Evolutionary conservation across 148 eudicot species (phyloP).

Genomic region (Fallopia convolvulus): DNA sequence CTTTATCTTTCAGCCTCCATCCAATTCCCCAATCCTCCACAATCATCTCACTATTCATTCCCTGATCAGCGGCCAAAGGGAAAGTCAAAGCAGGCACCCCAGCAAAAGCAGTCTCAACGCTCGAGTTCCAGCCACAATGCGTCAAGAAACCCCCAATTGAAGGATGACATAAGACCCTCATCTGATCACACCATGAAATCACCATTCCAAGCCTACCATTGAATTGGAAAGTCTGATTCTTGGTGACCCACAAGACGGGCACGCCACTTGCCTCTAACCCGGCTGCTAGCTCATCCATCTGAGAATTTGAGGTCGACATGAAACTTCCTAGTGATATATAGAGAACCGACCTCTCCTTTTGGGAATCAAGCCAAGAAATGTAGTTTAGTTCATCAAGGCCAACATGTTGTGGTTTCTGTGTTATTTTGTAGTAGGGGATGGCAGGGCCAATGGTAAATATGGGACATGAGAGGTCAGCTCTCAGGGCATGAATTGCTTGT

Average conservation of each 20-base stretch:
- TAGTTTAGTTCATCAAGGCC: background rate
- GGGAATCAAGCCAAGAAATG: constrained; percentile 21
- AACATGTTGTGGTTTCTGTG: too few species aligned
- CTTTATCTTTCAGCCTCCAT: constrained; percentile 21
- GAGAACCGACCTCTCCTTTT: constrained; percentile 35
- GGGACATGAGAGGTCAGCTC: background rate
- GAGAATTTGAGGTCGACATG: constrained; percentile 42
- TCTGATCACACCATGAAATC: constrained; percentile 40
- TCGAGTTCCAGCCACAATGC: constrained; percentile 38
- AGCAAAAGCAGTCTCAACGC: constrained; percentile 22
- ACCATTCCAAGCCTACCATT: background rate
- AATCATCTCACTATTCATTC: constrained; percentile 19
- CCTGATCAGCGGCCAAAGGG: constrained; percentile 26
- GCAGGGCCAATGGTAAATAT: constrained; percentile 33
- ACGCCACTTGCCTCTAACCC: constrained; percentile 27
- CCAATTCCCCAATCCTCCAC: constrained; percentile 39
- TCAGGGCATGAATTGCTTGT: constrained; percentile 8
- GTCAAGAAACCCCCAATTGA: constrained; percentile 35
- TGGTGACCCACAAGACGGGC: constrained; percentile 21
- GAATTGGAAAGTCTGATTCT: constrained; percentile 12
- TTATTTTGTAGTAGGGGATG: constrained; percentile 19
- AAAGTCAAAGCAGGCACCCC: constrained; percentile 31
- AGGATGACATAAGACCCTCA: constrained; percentile 30
- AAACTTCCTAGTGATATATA: constrained; percentile 63
- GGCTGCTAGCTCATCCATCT: constrained; percentile 44